phyloP scores from a whole-genome alignment of 306 rosid species.

The Trifolium repens region DNA sequence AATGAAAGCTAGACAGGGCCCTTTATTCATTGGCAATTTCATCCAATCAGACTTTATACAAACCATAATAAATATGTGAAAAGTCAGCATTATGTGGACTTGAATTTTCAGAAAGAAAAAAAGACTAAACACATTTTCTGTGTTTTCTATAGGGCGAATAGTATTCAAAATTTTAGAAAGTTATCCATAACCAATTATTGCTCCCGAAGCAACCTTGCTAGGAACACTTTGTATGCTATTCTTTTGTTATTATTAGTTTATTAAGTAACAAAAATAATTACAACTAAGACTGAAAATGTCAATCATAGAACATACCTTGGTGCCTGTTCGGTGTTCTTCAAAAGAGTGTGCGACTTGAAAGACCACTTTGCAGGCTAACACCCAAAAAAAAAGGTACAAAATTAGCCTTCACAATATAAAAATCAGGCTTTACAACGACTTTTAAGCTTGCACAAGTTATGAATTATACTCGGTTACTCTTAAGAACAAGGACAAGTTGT shows the following conservation, averaged over 20 bases:
- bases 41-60: slow-evolving; percentile 8
- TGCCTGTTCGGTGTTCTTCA: slow-evolving; percentile 93
- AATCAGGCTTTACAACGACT: slow-evolving; percentile 23
- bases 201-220: slow-evolving; percentile 19
- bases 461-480: slow-evolving; percentile 24
- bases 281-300: slow-evolving; percentile 13
- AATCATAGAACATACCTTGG: slow-evolving; percentile 65
- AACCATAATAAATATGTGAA: slow-evolving; percentile 1
- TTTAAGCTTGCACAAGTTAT: slow-evolving; percentile 22
- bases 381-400: slow-evolving; percentile 16
- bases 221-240: slow-evolving; percentile 11
- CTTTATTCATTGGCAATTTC: slow-evolving; percentile 8
- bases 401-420: slow-evolving; percentile 33
- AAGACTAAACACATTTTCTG: neutral
- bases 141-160: neutral
- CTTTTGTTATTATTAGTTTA: slow-evolving; percentile 9
- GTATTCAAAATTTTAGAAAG: slow-evolving; percentile 1
- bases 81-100: slow-evolving; percentile 5
- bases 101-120: slow-evolving; percentile 4
- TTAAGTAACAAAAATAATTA: neutral
- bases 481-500: slow-evolving; percentile 13
- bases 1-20: slow-evolving; percentile 27
- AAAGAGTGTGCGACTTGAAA: slow-evolving; percentile 79
- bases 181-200: slow-evolving; percentile 7
- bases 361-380: slow-evolving; percentile 91